Percentiles rank a stretch among this genome's conserved stretches.
Conservation (phyloP, 140 eudicot genomes). For the Flaveria floridana region DNA sequence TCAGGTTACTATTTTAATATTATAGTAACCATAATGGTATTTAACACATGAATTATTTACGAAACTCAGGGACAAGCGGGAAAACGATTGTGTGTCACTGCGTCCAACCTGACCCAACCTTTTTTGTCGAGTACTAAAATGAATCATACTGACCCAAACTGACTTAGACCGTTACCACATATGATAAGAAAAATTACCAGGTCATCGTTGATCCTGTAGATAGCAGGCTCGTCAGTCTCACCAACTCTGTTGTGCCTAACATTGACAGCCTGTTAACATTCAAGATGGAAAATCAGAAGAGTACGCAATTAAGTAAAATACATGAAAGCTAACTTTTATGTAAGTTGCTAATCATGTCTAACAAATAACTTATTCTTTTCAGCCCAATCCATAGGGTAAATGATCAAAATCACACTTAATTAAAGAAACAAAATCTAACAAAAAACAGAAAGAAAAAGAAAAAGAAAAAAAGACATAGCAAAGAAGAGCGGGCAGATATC, state of each 20-base stretch:
- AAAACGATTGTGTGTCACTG: background rate
- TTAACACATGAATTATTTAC: background rate
- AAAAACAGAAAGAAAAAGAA: background rate
- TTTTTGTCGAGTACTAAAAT: background rate
- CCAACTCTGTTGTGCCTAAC: constrained; percentile 87
- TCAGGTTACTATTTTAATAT: background rate
- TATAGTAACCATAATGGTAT: background rate
- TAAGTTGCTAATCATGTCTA: background rate
- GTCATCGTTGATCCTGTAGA: constrained; percentile 88
- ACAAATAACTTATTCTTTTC: background rate
- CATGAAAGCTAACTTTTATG: background rate
- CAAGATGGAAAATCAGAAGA: constrained; percentile 9
- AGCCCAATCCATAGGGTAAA: constrained; percentile 1
- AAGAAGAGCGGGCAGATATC: constrained; percentile 1
- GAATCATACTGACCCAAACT: background rate
- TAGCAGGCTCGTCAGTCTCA: constrained; percentile 75
- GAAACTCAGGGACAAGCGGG: background rate
- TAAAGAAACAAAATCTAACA: background rate
- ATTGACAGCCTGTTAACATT: constrained; percentile 65
- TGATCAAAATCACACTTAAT: background rate
- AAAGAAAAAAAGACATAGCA: background rate
- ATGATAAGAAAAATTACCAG: constrained; percentile 48
- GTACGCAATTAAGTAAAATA: background rate
- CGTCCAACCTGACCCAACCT: background rate
- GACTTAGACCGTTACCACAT: background rate